Evolutionary conservation across 257 asterid genomes (phyloP), one percentile per base, ranked within the genome.

Genomic region (Plectranthus barbatus): DNA sequence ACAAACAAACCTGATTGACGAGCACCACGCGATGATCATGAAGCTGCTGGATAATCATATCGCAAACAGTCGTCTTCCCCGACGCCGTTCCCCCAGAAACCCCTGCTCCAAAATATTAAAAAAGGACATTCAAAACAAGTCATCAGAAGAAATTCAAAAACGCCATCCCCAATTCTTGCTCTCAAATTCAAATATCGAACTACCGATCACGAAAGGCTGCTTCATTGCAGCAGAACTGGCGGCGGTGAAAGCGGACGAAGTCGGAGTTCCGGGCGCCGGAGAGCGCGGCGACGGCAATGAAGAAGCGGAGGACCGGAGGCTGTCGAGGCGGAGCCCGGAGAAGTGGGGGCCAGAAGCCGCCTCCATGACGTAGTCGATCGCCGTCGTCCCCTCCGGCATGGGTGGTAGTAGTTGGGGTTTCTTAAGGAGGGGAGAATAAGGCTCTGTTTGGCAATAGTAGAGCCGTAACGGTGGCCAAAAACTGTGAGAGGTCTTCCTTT

Each of bases 1-100:
- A n/a, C n/a, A n/a, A n/a, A 46, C 34, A 26, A 20, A 90, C 96
- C 96, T 93, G 99, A 75, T 83, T 87, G 67, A 93, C 91, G 11
- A 93, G 96, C 66, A 93, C 96, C 24, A 93, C 94, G 9, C 97
- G 99, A 60, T 93, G 99, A 81, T 93, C 99, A 50, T 93, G 99
- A 59, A 93, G 95, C 80, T 90, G 99, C 75, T 93, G 99, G 68
- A 93, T 93, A 72, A 93, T 93, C 99, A 93, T 87, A 72, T 93
- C 99, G 69, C 99, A 93, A 15, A 93, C 99, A 0, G 99, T 93
- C 8, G 97, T 87, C 74, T 93, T 93, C 41, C 97, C 99, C 0
- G 99, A 93, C 5, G 99, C 99, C 46, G 99, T 93, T 18, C 99
- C 99, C 29, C 99, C 99, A 18, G 99, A 93, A 77, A 93, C 97